Evolutionary conservation across 2,329 filamentous ascomycete genomes (phyloP).

Genomic region (Paraphaeosphaeria sporulosa): DNA sequence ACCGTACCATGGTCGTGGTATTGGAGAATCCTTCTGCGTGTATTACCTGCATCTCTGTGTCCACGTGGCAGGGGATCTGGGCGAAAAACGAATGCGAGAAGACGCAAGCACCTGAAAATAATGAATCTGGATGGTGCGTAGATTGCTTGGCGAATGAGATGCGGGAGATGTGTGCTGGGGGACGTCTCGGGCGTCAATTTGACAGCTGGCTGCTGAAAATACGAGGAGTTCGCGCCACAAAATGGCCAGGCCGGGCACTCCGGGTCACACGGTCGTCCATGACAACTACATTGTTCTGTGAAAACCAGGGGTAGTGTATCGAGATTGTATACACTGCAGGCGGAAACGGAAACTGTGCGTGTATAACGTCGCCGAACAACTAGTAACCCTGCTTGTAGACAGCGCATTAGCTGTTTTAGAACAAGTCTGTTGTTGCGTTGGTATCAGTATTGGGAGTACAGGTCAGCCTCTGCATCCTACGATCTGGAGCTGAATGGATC

Average conservation of each 20-base stretch:
- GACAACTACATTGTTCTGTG: not conserved
- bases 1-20: not conserved
- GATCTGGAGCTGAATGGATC: not conserved
- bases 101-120: not conserved
- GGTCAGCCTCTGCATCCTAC: constrained; percentile 1
- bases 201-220: constrained; percentile 4
- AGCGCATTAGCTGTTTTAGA: not conserved
- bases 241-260: not conserved
- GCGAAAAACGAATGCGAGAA: not conserved
- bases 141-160: not conserved
- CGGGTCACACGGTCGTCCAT: not conserved
- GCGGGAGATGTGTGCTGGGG: not conserved
- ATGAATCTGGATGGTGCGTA: not conserved
- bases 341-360: not conserved
- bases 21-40: not conserved
- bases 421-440: not conserved
- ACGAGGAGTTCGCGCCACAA: constrained; percentile 1
- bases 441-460: not conserved
- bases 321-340: not conserved
- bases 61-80: not conserved
- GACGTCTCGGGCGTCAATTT: constrained; percentile 1
- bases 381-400: not conserved
- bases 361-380: not conserved
- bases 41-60: constrained; percentile 1
- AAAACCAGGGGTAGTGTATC: not conserved